A percentile compares a stretch with the other conserved stretches of the same genome.
These are phyloP conservation scores for Fusarium tanahbumbuense DNA, from an alignment of 2,329 filamentous ascomycete genomes.

Conservation along the genomic window DNA sequence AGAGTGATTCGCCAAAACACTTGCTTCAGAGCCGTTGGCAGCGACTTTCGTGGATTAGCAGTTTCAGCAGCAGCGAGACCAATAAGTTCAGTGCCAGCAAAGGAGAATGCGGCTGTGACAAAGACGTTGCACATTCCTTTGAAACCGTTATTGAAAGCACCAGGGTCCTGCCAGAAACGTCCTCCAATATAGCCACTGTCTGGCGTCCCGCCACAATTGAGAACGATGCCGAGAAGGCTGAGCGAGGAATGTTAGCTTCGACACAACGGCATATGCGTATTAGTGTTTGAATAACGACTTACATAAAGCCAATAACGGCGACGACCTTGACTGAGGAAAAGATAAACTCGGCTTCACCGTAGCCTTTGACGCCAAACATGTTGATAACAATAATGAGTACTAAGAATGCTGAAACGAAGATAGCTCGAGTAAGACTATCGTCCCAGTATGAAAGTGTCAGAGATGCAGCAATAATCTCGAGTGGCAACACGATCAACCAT, in stretches of 20 bases:
- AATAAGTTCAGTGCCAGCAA: conserved; percentile 80
- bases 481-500: conserved; percentile 84
- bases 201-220: conserved; percentile 84
- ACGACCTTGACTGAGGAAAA: conserved; percentile 88
- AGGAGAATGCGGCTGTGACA: conserved; percentile 80
- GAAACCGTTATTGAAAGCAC: conserved; percentile 87
- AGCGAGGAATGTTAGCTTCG: conserved; percentile 24
- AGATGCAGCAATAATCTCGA: conserved; percentile 88
- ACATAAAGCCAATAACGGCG: conserved; percentile 90
- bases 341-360: conserved; percentile 89
- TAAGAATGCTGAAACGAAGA: conserved; percentile 87
- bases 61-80: conserved; percentile 83
- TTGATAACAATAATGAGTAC: conserved; percentile 82
- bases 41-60: conserved; percentile 80
- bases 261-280: conserved; percentile 45
- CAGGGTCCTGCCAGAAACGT: conserved; percentile 79
- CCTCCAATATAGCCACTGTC: conserved; percentile 83
- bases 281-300: conserved; percentile 49
- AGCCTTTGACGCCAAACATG: conserved; percentile 86
- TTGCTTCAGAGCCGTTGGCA: conserved; percentile 90
- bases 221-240: conserved; percentile 84
- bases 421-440: conserved; percentile 70
- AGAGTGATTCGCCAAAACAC: conserved; percentile 94
- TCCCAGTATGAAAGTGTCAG: conserved; percentile 89
- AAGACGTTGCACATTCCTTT: conserved; percentile 85